phyloP scores from a whole-genome alignment of 108 stramenopile species.

The Cyclotella baltica region DNA sequence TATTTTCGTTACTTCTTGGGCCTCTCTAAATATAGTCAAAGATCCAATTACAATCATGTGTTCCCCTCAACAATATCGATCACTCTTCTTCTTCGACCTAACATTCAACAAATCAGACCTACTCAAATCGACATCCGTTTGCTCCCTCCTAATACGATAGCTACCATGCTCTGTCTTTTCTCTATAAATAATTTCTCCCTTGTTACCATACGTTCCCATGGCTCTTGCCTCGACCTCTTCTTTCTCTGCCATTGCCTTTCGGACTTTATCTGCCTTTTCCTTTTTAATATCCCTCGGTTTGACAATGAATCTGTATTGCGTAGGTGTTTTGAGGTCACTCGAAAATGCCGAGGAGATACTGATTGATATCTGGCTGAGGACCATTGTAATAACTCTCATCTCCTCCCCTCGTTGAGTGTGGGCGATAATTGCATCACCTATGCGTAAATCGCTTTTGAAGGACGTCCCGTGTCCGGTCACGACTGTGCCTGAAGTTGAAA shows the following conservation, averaged over 20 bases:
- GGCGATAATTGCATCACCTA: conserved; percentile 75
- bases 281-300: conserved; percentile 65
- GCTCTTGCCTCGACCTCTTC: conserved; percentile 63
- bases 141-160: conserved; percentile 71
- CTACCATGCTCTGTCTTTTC: conserved; percentile 82
- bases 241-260: conserved; percentile 42
- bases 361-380: conserved; percentile 67
- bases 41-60: neutral
- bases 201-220: conserved; percentile 69
- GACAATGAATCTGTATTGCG: conserved; percentile 61
- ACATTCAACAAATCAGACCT: conserved; percentile 71
- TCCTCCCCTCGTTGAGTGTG: conserved; percentile 50
- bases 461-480: conserved; percentile 70
- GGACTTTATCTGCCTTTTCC: conserved; percentile 48
- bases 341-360: conserved; percentile 75
- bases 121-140: conserved; percentile 44
- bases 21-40: too few relatives aligned
- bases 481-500: conserved; percentile 83
- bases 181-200: conserved; percentile 70
- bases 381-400: conserved; percentile 84
- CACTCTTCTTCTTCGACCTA: conserved; percentile 80
- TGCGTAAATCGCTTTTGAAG: conserved; percentile 65
- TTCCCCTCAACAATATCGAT: conserved; percentile 73
- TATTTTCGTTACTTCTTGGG: too few relatives aligned
- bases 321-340: conserved; percentile 56